These are phyloP conservation scores for Zea luxurians DNA, from an alignment of 176 grass and related monocot genomes.

Conservation along the genomic window DNA sequence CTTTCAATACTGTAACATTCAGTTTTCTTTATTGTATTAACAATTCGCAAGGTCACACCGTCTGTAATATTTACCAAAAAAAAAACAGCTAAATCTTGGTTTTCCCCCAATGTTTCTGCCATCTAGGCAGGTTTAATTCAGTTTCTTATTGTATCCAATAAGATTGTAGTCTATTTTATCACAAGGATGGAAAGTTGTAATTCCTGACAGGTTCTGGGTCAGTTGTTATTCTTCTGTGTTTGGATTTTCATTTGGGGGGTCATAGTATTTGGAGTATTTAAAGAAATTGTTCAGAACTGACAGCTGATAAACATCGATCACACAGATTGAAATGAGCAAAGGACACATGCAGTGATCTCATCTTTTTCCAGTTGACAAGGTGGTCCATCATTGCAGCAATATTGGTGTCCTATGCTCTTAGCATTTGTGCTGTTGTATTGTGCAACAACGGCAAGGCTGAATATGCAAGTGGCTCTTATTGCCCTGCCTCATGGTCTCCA, in stretches of 20 bases:
- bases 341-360: not conserved
- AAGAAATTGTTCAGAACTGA: not conserved
- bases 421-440: constrained; percentile 23
- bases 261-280: not conserved
- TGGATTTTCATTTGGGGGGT: not conserved
- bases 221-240: not conserved
- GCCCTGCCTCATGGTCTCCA: constrained; percentile 26
- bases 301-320: constrained; percentile 17
- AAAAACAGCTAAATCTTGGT: not conserved
- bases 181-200: not conserved
- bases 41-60: not conserved
- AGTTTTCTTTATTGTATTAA: constrained; percentile 21
- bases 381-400: constrained; percentile 6
- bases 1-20: constrained; percentile 41
- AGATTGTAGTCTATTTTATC: not conserved
- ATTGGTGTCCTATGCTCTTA: not conserved
- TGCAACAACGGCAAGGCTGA: constrained; percentile 17
- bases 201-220: not conserved
- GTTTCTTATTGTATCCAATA: not conserved
- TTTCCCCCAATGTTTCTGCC: not conserved
- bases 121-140: constrained; percentile 1
- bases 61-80: constrained; percentile 38
- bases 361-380: not conserved
- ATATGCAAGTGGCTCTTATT: constrained; percentile 23
- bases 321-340: not conserved